phyloP scores from a whole-genome alignment of 2,329 filamentous ascomycete genomes.

The Botrytis sinoallii region DNA sequence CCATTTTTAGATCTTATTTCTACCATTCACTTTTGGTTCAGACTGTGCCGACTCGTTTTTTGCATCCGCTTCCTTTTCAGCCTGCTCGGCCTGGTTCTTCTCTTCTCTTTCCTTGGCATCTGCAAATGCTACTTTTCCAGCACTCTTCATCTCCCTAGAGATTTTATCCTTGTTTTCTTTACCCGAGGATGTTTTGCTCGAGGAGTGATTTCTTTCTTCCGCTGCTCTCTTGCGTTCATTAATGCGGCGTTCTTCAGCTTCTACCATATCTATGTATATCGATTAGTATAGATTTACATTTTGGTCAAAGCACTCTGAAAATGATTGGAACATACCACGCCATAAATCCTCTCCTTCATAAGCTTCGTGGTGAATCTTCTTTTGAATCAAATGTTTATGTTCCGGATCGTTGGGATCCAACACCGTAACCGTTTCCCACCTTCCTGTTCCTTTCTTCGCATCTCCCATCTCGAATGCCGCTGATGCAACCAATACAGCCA shows the following conservation, averaged over 20 bases:
- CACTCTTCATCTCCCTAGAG: conserved; percentile 40
- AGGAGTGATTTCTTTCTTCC: not conserved
- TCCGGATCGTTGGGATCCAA: conserved; percentile 77
- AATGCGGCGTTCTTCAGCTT: conserved; percentile 66
- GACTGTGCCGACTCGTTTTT: conserved; percentile 7
- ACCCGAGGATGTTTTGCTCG: conserved; percentile 50
- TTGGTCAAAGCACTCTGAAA: not conserved
- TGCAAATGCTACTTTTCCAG: conserved; percentile 26
- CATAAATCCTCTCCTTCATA: conserved; percentile 90
- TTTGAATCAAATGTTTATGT: conserved; percentile 81
- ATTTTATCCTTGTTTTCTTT: conserved; percentile 43
- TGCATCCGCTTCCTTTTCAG: conserved; percentile 20
- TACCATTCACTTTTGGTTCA: not conserved
- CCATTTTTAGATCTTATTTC: not conserved
- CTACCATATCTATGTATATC: conserved; percentile 69
- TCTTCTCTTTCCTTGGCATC: conserved; percentile 21
- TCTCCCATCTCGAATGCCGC: conserved; percentile 72
- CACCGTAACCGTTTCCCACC: conserved; percentile 83
- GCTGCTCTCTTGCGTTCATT: conserved; percentile 56
- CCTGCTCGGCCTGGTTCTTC: conserved; percentile 21
- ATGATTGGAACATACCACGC: conserved; percentile 61
- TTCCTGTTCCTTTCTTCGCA: conserved; percentile 68
- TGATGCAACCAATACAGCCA: conserved; percentile 64
- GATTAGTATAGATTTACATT: conserved; percentile 23
- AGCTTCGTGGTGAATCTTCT: conserved; percentile 81